phyloP scores from a whole-genome alignment of 306 rosid species.

The Hylodesmum podocarpum region DNA sequence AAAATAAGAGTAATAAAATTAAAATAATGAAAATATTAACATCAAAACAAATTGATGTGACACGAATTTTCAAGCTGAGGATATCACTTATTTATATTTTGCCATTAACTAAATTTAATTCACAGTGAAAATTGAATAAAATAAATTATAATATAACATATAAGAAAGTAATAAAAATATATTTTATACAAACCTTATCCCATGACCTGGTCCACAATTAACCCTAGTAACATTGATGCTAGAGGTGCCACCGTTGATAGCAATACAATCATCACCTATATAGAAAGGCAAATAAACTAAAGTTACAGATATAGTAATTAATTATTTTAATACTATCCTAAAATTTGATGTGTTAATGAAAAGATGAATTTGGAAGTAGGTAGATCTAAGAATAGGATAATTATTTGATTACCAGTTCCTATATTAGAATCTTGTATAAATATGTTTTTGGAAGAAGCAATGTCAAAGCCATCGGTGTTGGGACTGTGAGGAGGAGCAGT shows the following conservation, averaged over 20 bases:
- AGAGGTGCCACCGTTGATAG: constrained; percentile 29
- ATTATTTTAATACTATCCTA: background rate
- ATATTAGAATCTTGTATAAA: constrained; percentile 18
- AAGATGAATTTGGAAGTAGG: background rate
- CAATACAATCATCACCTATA: constrained; percentile 53
- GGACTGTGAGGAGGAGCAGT: constrained; percentile 38
- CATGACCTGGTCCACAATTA: constrained; percentile 55
- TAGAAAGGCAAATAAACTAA: background rate
- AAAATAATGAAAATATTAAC: no score
- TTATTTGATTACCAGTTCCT: constrained; percentile 34
- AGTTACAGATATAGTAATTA: no score
- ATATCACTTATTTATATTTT: no score
- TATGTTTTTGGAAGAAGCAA: constrained; percentile 13
- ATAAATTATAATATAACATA: no score
- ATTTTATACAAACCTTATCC: constrained; percentile 39
- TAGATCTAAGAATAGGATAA: no score
- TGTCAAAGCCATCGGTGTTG: constrained; percentile 51
- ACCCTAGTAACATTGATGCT: constrained; percentile 30
- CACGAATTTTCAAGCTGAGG: no score
- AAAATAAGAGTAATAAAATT: background rate
- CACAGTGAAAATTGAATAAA: no score
- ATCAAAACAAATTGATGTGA: no score
- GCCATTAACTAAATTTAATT: no score
- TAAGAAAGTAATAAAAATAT: background rate
- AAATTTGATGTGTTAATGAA: background rate